phyloP scores from a whole-genome alignment of 2,329 filamentous ascomycete genomes.

The Leptographium flavum region DNA sequence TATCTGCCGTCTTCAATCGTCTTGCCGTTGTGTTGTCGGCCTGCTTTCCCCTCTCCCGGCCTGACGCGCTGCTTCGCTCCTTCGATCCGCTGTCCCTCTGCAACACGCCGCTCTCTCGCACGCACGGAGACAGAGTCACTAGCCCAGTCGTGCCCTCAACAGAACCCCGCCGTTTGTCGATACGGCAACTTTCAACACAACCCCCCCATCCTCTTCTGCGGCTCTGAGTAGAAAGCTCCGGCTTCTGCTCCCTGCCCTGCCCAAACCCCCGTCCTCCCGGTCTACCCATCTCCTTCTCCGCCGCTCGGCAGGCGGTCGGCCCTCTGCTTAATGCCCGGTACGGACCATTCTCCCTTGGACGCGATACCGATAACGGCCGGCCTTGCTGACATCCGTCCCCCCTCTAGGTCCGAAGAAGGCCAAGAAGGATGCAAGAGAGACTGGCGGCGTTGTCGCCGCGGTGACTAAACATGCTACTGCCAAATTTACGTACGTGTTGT shows the following conservation, averaged over 20 bases:
- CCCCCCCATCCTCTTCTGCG: neutral
- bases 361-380: no score
- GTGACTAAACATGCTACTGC: constrained; percentile 37
- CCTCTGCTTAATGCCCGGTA: constrained; percentile 13
- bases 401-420: constrained; percentile 27
- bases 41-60: neutral
- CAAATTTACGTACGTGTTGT: constrained; percentile 33
- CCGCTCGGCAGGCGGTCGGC: constrained; percentile 9
- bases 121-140: no score
- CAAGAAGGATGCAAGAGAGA: constrained; percentile 40
- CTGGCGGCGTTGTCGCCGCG: constrained; percentile 36
- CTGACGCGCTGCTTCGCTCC: neutral
- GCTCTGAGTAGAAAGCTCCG: neutral
- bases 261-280: neutral
- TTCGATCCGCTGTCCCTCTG: no score
- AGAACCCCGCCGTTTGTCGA: neutral
- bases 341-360: neutral
- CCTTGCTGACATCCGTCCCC: no score
- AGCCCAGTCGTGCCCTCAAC: neutral
- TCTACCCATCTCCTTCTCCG: constrained; percentile 2
- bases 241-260: neutral
- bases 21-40: no score
- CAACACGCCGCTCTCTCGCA: no score
- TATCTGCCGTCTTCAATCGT: no score
- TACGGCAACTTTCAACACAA: neutral